phyloP scores from a whole-genome alignment of 805 yeast genomes.

The Candida pseudoglaebosa region DNA sequence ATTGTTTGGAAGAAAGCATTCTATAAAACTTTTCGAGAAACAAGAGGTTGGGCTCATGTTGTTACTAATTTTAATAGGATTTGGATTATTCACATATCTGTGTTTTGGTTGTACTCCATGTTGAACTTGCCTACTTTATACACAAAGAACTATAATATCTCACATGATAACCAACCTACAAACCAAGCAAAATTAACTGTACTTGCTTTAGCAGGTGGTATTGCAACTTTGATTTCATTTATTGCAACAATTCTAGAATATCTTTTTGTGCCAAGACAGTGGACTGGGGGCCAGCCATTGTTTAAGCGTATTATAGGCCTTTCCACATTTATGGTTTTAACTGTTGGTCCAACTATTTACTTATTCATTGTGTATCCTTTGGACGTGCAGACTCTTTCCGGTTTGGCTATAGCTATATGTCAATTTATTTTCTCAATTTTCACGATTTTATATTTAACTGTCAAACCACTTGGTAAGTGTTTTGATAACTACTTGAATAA shows the following conservation, averaged over 20 bases:
- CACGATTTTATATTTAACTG: constrained; percentile 53
- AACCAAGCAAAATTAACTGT: constrained; percentile 51
- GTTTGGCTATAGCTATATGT: constrained; percentile 44
- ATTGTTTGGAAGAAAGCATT: constrained; percentile 67
- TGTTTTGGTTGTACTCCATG: constrained; percentile 75
- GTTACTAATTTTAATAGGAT: constrained; percentile 71
- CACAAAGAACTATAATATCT: constrained; percentile 52
- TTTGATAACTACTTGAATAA: constrained; percentile 34
- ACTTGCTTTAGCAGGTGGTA: constrained; percentile 63
- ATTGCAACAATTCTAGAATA: constrained; percentile 55
- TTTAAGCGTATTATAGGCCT: constrained; percentile 44
- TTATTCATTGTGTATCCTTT: constrained; percentile 45
- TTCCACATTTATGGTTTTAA: constrained; percentile 38
- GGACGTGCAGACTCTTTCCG: constrained; percentile 26
- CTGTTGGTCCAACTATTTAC: constrained; percentile 49
- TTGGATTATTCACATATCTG: constrained; percentile 71
- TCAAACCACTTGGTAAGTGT: constrained; percentile 57
- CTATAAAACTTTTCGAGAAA: constrained; percentile 70
- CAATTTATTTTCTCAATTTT: constrained; percentile 56
- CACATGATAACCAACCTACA: constrained; percentile 58
- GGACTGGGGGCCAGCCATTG: constrained; percentile 69
- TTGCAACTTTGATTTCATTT: constrained; percentile 55
- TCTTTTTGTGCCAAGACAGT: constrained; percentile 63
- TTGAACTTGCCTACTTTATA: constrained; percentile 67
- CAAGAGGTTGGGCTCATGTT: constrained; percentile 73